Percentiles rank a stretch among this genome's conserved stretches.
Evolutionary conservation across 2,329 filamentous ascomycete species (phyloP).

Genomic region (Trichoderma sp.): DNA sequence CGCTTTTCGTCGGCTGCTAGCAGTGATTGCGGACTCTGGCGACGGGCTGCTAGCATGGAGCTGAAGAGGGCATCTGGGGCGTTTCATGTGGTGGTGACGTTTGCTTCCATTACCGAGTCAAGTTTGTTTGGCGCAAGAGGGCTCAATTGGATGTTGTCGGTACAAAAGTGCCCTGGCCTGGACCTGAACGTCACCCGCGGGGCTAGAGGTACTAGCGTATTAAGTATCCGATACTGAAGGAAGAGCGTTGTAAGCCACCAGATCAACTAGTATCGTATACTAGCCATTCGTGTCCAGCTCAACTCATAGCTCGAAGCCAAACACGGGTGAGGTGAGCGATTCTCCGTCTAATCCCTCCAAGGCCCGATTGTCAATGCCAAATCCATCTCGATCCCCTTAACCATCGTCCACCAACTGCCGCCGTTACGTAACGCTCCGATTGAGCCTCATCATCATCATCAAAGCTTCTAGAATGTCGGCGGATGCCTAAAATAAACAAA

Average conservation of each 20-base stretch:
- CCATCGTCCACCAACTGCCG: not conserved
- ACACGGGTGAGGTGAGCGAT: no score
- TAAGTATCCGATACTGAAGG: not conserved
- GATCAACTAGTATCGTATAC: not conserved
- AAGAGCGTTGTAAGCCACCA: not conserved
- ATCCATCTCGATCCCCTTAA: not conserved
- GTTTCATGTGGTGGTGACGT: not conserved
- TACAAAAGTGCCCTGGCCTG: not conserved
- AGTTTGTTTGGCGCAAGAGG: not conserved
- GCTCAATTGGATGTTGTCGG: not conserved
- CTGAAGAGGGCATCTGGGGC: not conserved
- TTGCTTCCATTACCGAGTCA: not conserved
- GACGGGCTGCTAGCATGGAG: not conserved
- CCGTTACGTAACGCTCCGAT: not conserved
- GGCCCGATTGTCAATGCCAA: not conserved
- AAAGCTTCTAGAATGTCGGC: not conserved
- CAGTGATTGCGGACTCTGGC: not conserved
- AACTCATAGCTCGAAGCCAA: not conserved
- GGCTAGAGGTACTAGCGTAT: not conserved
- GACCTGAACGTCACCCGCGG: conserved; percentile 1
- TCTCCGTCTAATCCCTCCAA: not conserved
- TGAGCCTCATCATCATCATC: no score
- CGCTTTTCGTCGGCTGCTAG: not conserved
- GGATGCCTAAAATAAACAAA: not conserved
- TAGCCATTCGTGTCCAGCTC: no score